phyloP scores from a whole-genome alignment of 1,139 yeast species.

The Zygoascus meyerae region DNA sequence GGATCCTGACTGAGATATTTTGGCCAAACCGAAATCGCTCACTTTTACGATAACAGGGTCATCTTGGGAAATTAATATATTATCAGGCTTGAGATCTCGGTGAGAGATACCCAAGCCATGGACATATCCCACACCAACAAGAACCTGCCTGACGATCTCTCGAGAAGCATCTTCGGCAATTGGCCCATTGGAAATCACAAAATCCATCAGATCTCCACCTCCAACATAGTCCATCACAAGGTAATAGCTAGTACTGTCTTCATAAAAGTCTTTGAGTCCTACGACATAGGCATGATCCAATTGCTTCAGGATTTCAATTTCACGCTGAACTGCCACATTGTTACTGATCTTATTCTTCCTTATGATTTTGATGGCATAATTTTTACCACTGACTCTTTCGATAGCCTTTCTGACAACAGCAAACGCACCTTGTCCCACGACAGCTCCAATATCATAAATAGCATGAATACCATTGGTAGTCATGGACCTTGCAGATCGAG shows the following conservation, averaged over 20 bases:
- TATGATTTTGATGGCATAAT: slow-evolving; percentile 87
- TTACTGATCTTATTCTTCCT: slow-evolving; percentile 78
- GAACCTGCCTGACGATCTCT: slow-evolving; percentile 76
- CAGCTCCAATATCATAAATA: slow-evolving; percentile 70
- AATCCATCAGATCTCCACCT: slow-evolving; percentile 97
- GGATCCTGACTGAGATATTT: slow-evolving; percentile 68
- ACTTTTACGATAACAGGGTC: slow-evolving; percentile 86
- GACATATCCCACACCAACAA: slow-evolving; percentile 80
- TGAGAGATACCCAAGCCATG: slow-evolving; percentile 88
- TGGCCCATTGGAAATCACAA: slow-evolving; percentile 86
- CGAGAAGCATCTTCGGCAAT: slow-evolving; percentile 87
- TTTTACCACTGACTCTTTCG: slow-evolving; percentile 74
- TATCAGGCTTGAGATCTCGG: slow-evolving; percentile 83
- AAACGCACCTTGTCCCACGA: slow-evolving; percentile 95
- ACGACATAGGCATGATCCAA: slow-evolving; percentile 84
- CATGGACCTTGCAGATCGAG: slow-evolving; percentile 18
- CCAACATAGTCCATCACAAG: slow-evolving; percentile 92
- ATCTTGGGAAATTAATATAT: slow-evolving; percentile 81
- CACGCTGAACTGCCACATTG: slow-evolving; percentile 78
- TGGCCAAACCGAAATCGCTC: slow-evolving; percentile 90
- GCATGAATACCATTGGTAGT: slow-evolving; percentile 45
- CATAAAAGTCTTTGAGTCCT: slow-evolving; percentile 72
- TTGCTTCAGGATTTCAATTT: slow-evolving; percentile 68
- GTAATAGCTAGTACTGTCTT: slow-evolving; percentile 73
- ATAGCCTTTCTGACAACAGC: slow-evolving; percentile 91